These are phyloP conservation scores for Plasmodium coatneyi DNA, from an alignment of 169 alveolate genomes.

Conservation along the genomic window DNA sequence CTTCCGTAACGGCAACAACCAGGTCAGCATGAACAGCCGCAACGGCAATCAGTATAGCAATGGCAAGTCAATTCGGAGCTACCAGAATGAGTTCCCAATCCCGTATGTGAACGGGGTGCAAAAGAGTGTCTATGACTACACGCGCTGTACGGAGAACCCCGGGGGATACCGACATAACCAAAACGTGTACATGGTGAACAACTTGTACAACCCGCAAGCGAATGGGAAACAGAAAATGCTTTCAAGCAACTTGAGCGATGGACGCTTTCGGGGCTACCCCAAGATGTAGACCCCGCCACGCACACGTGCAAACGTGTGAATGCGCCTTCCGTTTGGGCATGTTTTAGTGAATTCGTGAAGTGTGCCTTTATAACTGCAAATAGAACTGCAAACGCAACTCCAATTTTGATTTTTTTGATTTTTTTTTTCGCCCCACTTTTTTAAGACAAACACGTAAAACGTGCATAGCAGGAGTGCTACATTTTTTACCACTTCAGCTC, in stretches of 20 bases:
- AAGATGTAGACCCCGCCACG: constrained; percentile 1
- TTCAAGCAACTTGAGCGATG: constrained; percentile 31
- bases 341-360: not conserved
- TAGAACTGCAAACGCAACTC: not conserved
- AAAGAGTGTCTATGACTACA: constrained; percentile 32
- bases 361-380: not conserved
- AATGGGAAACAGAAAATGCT: constrained; percentile 27
- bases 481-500: not conserved
- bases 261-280: constrained; percentile 22
- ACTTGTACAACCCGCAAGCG: constrained; percentile 19
- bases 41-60: not conserved
- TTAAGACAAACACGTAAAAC: not conserved
- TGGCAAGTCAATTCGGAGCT: constrained; percentile 15
- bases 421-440: not conserved
- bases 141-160: constrained; percentile 13
- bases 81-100: constrained; percentile 1
- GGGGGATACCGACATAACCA: constrained; percentile 17
- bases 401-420: not conserved
- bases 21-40: not conserved
- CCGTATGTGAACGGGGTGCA: constrained; percentile 25
- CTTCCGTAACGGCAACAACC: not conserved
- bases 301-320: not conserved
- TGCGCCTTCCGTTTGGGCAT: not conserved
- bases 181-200: constrained; percentile 39
- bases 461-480: not conserved